A percentile compares a stretch with the other conserved stretches of the same genome.
Conservation (phyloP, 495 filamentous ascomycete species). For the Glarea lozoyensis region DNA sequence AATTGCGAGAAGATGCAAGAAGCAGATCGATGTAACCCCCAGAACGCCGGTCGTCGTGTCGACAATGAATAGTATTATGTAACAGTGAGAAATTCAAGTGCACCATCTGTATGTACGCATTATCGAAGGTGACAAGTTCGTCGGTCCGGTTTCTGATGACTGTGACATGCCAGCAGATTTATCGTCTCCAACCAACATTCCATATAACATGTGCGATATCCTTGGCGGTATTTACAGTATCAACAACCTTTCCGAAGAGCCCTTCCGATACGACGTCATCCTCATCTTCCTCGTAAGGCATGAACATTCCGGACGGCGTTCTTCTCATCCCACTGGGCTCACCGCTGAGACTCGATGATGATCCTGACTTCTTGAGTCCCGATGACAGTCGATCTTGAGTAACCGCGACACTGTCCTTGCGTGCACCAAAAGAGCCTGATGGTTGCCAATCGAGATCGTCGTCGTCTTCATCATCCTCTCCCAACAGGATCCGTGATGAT, state of each 20-base stretch:
- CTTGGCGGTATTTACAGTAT: slow-evolving; percentile 91
- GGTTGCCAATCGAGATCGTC: slow-evolving; percentile 44
- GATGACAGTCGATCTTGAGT: slow-evolving; percentile 23
- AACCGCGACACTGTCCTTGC: slow-evolving; percentile 26
- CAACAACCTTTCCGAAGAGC: slow-evolving; percentile 74
- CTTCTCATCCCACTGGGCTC: slow-evolving; percentile 51
- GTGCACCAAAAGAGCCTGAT: slow-evolving; percentile 21
- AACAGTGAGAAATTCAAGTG: too few relatives aligned
- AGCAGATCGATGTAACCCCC: too few relatives aligned
- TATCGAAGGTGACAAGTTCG: too few relatives aligned
- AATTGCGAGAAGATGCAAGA: too few relatives aligned
- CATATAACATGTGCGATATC: slow-evolving; percentile 96
- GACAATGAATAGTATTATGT: too few relatives aligned
- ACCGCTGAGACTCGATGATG: slow-evolving; percentile 23
- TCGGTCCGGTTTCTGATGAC: too few relatives aligned
- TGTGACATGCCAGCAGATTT: too few relatives aligned
- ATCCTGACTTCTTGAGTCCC: slow-evolving; percentile 15
- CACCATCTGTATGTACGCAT: too few relatives aligned
- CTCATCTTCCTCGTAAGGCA: slow-evolving; percentile 71
- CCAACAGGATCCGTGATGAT: slow-evolving; percentile 54
- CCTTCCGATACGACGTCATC: slow-evolving; percentile 43
- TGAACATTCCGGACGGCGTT: slow-evolving; percentile 76
- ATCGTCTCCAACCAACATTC: slow-evolving; percentile 93
- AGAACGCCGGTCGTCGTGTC: too few relatives aligned
- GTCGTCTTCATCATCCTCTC: slow-evolving; percentile 58